Base-by-base conservation (phyloP, 257 asterid species). In the Solanum etuberosum region DNA sequence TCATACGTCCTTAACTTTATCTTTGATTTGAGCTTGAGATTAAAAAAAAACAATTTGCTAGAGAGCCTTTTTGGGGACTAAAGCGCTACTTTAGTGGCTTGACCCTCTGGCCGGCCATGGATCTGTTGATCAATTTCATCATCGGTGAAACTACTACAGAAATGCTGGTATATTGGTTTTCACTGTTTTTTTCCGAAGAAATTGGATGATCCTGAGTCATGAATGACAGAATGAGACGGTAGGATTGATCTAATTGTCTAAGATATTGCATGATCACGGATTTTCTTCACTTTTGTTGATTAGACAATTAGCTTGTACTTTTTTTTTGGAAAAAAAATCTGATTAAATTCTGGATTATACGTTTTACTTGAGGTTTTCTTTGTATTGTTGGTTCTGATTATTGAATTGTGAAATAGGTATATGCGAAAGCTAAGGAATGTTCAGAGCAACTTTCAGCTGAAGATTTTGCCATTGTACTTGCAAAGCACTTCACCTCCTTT, bases 341-440 rank as follows among this genome's bases (percentile, higher is more conserved):
- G 42, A 29, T 80, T 48, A 80, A 9, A 48, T 29, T 18, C 9
- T 43, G 68, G 21, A n/a, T 80, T 80, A 9, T 15, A 25, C 8
- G 0, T 11, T 43, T 9, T 72, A 25, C 16, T 84, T 82, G 20
- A 7, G 11, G 5, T 86, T 71, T 43, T n/a, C 32, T 5, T 14
- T 21, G 27, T 78, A 29, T 59, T 34, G 29, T 72, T 35, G 42
- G 84, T 73, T 29, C 25, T 35, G 15, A 40, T 20, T 40, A 85
- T 72, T 89, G 86, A 34, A 88, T 27, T 74, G 40, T 86, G 87
- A 74, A 84, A 90, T 91, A 97, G 99, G 98, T 97, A 14, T 97
- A 97, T 90, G 98, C 92, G 85, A 97, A 96, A 90, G 99, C 99
- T 68, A 96, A 97, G 89, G 98, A 97, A 90, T 93, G 97, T 83